Base-by-base conservation (phyloP, 1,139 yeast genomes). In the Suhomyces chickasaworum region DNA sequence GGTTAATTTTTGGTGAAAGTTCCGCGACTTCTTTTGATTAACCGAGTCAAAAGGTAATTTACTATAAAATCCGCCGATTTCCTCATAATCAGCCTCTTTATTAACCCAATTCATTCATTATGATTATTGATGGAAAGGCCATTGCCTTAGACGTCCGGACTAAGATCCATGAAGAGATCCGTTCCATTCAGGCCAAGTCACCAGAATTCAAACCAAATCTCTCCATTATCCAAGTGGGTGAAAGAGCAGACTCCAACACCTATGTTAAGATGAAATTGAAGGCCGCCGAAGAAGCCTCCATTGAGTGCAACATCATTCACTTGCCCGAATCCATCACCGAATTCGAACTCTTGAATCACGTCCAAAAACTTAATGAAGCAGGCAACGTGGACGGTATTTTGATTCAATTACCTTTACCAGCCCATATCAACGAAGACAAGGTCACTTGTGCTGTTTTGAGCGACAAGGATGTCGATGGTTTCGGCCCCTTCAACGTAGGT, bases 381-480 rank as follows among this genome's bases (percentile, higher is more conserved):
- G 68, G 79, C 30, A 59, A 71, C 16, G 91, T 90, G 41, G 95
- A 93, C 61, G 99, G 99, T 48, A 79, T 95, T 45, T 76, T 93
- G 54, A 89, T 93, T 44, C 99, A 93, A 70, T 78, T 93, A 60
- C 99, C 99, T 4, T 71, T 93, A 47, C 99, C 99, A 20, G 68
- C 68, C 9, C 95, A 88, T 59, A 75, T 93, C 54, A 81, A 89
- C 63, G 98, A 91, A 68, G 78, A 83, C 49, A 77, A 74, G 57
- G 77, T 93, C 56, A 91, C 97, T 43, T 80, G 81, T 54, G 81
- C 91, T 17, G 97, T 93, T 25, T 66, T 75, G 38, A 79, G 90
- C 16, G 78, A 77, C 46, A 93, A 93, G 72, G 99, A 93, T 60
- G 97, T 95, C 41, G 99, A 93, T 64, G 99, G 99, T 1, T 93